A percentile compares a stretch with the other conserved stretches of the same genome.
These are phyloP conservation scores for Paracorniculantispora psalliotae DNA, from an alignment of 2,329 filamentous ascomycete genomes.

Conservation along the genomic window DNA sequence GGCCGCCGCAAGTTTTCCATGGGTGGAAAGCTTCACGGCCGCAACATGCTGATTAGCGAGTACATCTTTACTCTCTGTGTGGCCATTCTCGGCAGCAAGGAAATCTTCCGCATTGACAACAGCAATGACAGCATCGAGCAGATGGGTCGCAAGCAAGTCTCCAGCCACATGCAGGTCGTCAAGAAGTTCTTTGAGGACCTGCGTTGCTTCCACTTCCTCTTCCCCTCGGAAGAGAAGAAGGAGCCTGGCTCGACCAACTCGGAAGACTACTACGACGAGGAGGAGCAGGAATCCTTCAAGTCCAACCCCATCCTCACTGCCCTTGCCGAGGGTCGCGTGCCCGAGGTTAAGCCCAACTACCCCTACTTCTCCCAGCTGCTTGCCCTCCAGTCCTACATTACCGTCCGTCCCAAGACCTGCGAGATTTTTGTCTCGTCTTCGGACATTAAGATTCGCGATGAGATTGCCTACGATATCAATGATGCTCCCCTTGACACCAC, in stretches of 20 bases:
- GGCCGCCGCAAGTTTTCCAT: slow-evolving; percentile 62
- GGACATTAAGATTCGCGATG: slow-evolving; percentile 46
- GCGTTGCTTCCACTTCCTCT: slow-evolving; percentile 59
- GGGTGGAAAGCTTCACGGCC: slow-evolving; percentile 57
- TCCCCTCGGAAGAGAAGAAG: slow-evolving; percentile 51
- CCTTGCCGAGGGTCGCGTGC: slow-evolving; percentile 52
- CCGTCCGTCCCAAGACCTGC: slow-evolving; percentile 52
- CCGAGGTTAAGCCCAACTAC: slow-evolving; percentile 56
- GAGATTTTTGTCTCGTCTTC: slow-evolving; percentile 55
- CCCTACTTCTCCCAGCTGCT: slow-evolving; percentile 56
- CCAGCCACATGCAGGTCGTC: slow-evolving; percentile 66
- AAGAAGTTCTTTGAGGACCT: slow-evolving; percentile 62
- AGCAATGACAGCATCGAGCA: slow-evolving; percentile 40
- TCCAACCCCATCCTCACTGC: slow-evolving; percentile 59
- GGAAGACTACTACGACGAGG: slow-evolving; percentile 43
- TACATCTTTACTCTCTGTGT: slow-evolving; percentile 51
- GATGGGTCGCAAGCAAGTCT: slow-evolving; percentile 60
- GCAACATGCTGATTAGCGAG: slow-evolving; percentile 66
- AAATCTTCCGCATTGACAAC: slow-evolving; percentile 39
- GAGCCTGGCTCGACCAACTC: slow-evolving; percentile 58
- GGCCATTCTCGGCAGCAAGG: slow-evolving; percentile 35
- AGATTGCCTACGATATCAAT: slow-evolving; percentile 40
- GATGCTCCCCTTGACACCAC: slow-evolving; percentile 38
- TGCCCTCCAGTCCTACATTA: slow-evolving; percentile 47
- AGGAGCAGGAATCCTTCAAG: slow-evolving; percentile 53